Base-by-base conservation (phyloP, 2,329 filamentous ascomycete genomes). In the Botrytis elliptica region DNA sequence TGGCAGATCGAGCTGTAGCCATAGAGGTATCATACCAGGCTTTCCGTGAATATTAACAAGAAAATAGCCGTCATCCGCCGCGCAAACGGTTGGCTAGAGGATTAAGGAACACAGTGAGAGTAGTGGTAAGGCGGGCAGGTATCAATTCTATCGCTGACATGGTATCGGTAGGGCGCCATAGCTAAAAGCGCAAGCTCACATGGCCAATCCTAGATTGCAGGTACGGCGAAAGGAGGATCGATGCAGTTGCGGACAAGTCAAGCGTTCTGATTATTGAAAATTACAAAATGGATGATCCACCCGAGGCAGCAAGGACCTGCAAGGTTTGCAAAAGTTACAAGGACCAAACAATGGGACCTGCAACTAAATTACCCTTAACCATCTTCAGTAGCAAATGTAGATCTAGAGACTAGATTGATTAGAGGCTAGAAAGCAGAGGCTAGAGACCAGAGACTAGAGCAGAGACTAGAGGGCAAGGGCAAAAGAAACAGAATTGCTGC, bases 161-260 rank as follows among this genome's bases (percentile, higher is more conserved):
- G 76, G 75, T 77, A 75, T 75, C 62, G 60, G 74, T 73, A 73
- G 74, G 67, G 74, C 72, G 63, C 73, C 74, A 77, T 76, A 57
- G 36, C 59, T 65, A 72, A 67, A 72, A 72, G 46, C 67, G 66
- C 75, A 76, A 74, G 76, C 76, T 78, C 77, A 79, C 78, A 78
- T 78, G 78, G 74, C 65, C 76, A 75, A 60, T 70, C 74, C 76
- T 71, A 77, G 75, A 76, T 76, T 76, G 66, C 66, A 57, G 75
- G 77, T 70, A 73, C 71, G 75, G 75, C 71, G 55, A 76, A 70
- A 70, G 73, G 74, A 75, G 75, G 70, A 68, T 69, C 36, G 66
- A 69, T 69, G 66, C 66, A 42, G 52, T 69, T 38, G 67, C 74
- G 72, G 76, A 76, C 44, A 76, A 69, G 66, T 57, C 66, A 69